Conservation (phyloP, 345 rosid species). For the Firmiana major region DNA sequence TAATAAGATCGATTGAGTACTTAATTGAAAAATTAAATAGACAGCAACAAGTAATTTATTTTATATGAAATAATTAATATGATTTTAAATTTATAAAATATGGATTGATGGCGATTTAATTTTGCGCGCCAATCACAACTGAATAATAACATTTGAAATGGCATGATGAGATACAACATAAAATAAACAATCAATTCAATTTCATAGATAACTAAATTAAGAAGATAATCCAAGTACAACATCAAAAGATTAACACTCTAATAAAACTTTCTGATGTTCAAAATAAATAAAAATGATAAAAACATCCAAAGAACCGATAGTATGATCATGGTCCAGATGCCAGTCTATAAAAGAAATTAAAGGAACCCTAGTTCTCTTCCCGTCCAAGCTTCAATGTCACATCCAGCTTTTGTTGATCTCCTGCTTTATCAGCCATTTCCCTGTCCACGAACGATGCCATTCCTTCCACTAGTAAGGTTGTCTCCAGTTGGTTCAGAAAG, state of each 20-base stretch:
- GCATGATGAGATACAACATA: background rate
- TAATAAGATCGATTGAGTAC: too few relatives aligned
- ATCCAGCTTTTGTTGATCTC: background rate
- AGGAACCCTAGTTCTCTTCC: background rate
- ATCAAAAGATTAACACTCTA: background rate
- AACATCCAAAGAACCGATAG: background rate
- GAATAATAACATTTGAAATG: background rate
- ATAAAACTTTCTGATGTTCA: background rate
- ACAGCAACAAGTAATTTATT: background rate
- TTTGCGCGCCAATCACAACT: background rate
- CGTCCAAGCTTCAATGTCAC: constrained; percentile 5
- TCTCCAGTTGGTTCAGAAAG: background rate
- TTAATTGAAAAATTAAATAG: too few relatives aligned
- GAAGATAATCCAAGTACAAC: background rate
- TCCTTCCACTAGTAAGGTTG: background rate
- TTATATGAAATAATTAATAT: background rate
- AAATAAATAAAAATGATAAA: background rate
- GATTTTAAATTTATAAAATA: background rate
- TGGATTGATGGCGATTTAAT: too few relatives aligned
- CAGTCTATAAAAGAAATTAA: background rate
- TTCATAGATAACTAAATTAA: background rate
- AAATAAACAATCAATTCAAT: background rate
- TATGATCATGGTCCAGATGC: background rate
- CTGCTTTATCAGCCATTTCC: background rate
- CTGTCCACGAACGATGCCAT: background rate